phyloP scores from a whole-genome alignment of 192 early-diverging fungal genomes.

The Backusella psychrophila region DNA sequence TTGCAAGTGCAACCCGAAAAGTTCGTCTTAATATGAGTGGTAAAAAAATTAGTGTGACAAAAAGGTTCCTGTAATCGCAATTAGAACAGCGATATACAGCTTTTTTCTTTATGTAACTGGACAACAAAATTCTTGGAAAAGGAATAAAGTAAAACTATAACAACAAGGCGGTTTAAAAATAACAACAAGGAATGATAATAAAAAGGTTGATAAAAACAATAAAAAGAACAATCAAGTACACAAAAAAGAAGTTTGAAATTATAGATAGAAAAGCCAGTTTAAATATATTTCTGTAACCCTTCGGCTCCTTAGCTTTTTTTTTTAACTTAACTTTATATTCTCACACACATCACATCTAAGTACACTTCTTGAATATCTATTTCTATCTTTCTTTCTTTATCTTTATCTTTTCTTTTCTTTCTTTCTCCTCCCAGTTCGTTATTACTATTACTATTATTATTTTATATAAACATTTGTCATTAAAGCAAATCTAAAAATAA shows the following conservation, averaged over 20 bases:
- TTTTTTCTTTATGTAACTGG: neutral
- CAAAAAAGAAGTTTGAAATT: neutral
- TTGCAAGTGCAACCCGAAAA: neutral
- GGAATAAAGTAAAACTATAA: neutral
- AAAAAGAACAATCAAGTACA: neutral
- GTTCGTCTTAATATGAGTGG: neutral
- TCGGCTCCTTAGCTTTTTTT: slow-evolving; percentile 20
- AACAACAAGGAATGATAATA: neutral
- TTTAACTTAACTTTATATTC: neutral
- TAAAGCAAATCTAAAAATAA: neutral
- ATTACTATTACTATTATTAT: neutral
- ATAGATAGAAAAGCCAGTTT: slow-evolving; percentile 7
- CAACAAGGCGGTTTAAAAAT: neutral
- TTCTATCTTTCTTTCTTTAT: slow-evolving; percentile 7
- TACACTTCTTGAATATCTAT: neutral
- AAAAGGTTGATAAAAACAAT: neutral
- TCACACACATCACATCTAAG: neutral
- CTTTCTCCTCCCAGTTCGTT: neutral
- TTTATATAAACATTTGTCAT: neutral
- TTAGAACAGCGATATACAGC: neutral
- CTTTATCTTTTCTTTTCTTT: slow-evolving; percentile 14
- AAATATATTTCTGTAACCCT: slow-evolving; percentile 14
- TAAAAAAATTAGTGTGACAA: neutral
- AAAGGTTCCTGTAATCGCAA: neutral
- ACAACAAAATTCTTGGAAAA: neutral